phyloP scores from a whole-genome alignment of 2,329 filamentous ascomycete genomes.

The Pseudopithomyces maydicus region DNA sequence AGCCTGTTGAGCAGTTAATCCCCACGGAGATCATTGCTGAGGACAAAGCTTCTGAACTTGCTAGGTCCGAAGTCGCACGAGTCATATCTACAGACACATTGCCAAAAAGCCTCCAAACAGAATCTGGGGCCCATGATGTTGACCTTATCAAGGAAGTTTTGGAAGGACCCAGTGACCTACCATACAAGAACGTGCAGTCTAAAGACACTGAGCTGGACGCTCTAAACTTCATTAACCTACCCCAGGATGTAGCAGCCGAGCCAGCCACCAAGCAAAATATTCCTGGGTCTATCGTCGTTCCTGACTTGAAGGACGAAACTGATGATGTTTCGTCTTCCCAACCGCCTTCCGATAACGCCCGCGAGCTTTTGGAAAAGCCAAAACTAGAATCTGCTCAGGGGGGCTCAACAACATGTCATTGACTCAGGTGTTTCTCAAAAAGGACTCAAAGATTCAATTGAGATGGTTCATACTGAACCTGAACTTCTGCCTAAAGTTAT shows the following conservation, averaged over 20 bases:
- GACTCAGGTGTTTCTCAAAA: not conserved
- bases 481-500: not conserved
- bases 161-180: conserved; percentile 7
- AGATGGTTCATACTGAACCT: conserved; percentile 2
- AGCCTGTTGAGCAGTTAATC: not conserved
- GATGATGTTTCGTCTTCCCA: not conserved
- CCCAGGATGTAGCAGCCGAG: not conserved
- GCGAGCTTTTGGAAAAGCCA: conserved; percentile 4
- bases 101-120: not conserved
- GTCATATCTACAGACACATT: not conserved
- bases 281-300: not conserved
- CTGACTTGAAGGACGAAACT: not conserved
- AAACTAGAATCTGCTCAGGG: not conserved
- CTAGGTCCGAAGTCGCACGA: not conserved
- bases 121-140: not conserved
- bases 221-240: not conserved
- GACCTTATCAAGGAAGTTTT: conserved; percentile 5
- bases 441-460: not conserved
- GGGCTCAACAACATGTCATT: not conserved
- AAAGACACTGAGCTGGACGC: conserved; percentile 12
- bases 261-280: not conserved
- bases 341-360: conserved; percentile 5
- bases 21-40: not conserved
- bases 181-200: conserved; percentile 9
- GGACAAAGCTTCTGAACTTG: not conserved